Base-by-base conservation (phyloP, 495 filamentous ascomycete genomes). In the Aspergillus ostianus region DNA sequence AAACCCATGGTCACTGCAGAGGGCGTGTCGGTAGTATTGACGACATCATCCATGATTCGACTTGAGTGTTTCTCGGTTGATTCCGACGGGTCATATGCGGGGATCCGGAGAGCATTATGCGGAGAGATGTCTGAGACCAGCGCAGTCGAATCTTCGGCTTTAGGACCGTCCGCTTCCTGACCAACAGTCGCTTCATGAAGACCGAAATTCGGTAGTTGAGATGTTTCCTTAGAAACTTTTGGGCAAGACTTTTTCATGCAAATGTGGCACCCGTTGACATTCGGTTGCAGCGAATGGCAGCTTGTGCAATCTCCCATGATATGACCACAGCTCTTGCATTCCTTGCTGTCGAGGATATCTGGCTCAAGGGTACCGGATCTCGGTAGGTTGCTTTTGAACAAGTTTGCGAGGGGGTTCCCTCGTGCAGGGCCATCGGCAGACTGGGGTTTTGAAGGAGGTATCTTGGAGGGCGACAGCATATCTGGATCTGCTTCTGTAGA, bases 261-360 rank as follows among this genome's bases (percentile, higher is more conserved):
- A 6, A 47, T 4, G 52, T 63, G 61, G 32, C 61, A 63, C 23
- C 23, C 7, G 13, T 51, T 18, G 10, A 41, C 12, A 21, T 36
- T 19, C 15, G 21, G 19, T 4, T 52, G 49, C 23, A 41, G 51
- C 17, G n/a, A 3, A 6, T 30, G 47, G 17, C 61, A 63, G 18
- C 17, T 47, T 7, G 18, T 27, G 26, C 56, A 63, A 18, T 26
- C 21, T 26, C 32, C 26, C n/a, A 59, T 18, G 15, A 6, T 4
- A 53, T 63, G 61, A 4, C 47, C 47, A 21, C 61, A 63, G 1
- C 0, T 10, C 27, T 48, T 44, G 47, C 61, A 59, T 13, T 27
- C 6, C 21, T 47, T 55, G 12, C 13, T 26, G 19, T n/a, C 36
- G 19, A 5, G 2, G 4, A 19, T 19, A 17, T 44, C 27, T 1